phyloP scores from a whole-genome alignment of 2,329 filamentous ascomycete genomes.

The Verticillium nubilum region DNA sequence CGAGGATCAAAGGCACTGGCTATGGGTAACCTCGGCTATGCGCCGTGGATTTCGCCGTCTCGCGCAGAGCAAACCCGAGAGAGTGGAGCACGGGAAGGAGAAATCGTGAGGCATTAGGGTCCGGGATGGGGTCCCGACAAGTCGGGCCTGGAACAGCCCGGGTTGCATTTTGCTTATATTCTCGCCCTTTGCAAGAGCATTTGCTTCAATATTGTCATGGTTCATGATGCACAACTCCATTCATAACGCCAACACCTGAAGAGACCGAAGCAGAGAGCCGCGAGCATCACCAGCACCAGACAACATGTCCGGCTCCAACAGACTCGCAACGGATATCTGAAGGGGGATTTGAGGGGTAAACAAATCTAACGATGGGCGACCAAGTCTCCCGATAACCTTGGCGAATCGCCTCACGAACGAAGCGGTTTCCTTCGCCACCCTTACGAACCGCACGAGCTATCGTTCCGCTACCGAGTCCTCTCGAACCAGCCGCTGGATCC shows the following conservation, averaged over 20 bases:
- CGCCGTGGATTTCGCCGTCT: slow-evolving; percentile 4
- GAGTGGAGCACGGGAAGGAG: slow-evolving; percentile 8
- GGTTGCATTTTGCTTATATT: not conserved
- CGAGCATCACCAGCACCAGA: not conserved
- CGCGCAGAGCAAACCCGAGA: slow-evolving; percentile 11
- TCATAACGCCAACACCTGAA: not conserved
- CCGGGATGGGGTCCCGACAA: not conserved
- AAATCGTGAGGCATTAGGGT: not conserved
- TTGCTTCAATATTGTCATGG: not conserved
- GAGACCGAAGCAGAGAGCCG: not conserved
- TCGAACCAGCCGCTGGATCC: slow-evolving; percentile 88
- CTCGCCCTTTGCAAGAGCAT: not conserved
- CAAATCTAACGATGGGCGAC: not conserved
- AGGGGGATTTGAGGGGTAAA: not conserved
- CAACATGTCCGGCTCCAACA: not conserved
- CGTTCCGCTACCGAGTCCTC: slow-evolving; percentile 60
- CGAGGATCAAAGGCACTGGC: not conserved
- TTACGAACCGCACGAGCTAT: not conserved
- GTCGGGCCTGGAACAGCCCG: not conserved
- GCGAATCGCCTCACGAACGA: not conserved
- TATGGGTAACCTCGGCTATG: slow-evolving; percentile 14
- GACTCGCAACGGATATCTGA: not conserved
- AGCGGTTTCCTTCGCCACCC: not conserved
- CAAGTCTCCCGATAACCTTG: not conserved
- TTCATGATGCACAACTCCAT: not conserved